These are phyloP conservation scores for Cinnamomum micranthum DNA, from an alignment of 164 flowering plant genomes.

Conservation along the genomic window DNA sequence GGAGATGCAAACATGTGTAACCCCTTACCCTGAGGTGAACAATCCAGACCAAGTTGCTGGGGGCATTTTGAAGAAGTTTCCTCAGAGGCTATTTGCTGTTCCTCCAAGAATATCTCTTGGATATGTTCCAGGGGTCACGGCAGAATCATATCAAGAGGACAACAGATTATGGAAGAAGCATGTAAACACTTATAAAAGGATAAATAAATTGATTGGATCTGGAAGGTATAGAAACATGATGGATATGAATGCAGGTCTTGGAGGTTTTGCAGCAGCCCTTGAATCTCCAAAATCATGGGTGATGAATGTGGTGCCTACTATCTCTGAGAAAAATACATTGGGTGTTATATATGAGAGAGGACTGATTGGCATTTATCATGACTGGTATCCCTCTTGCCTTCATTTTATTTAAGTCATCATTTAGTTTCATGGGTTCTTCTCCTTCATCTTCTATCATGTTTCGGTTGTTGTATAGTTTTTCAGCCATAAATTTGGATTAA, in stretches of 20 bases:
- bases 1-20: conserved; percentile 61
- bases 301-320: conserved; percentile 88
- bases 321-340: conserved; percentile 52
- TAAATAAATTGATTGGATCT: conserved; percentile 53
- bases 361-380: conserved; percentile 82
- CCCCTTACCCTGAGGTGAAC: conserved; percentile 58
- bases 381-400: conserved; percentile 49
- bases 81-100: conserved; percentile 63
- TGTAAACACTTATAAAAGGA: conserved; percentile 60
- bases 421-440: background rate
- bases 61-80: conserved; percentile 74
- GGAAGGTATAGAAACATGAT: conserved; percentile 71
- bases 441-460: background rate
- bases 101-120: conserved; percentile 73
- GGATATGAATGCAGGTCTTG: conserved; percentile 95
- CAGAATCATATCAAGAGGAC: conserved; percentile 59
- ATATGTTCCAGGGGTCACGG: conserved; percentile 53
- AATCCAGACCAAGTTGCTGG: conserved; percentile 60
- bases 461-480: background rate
- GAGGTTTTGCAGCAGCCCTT: conserved; percentile 81
- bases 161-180: conserved; percentile 72
- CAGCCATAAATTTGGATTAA: background rate
- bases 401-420: background rate
- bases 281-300: conserved; percentile 82
- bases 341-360: conserved; percentile 85